phyloP scores from a whole-genome alignment of 148 eudicot genomes.

The Salicornia ramosissima region DNA sequence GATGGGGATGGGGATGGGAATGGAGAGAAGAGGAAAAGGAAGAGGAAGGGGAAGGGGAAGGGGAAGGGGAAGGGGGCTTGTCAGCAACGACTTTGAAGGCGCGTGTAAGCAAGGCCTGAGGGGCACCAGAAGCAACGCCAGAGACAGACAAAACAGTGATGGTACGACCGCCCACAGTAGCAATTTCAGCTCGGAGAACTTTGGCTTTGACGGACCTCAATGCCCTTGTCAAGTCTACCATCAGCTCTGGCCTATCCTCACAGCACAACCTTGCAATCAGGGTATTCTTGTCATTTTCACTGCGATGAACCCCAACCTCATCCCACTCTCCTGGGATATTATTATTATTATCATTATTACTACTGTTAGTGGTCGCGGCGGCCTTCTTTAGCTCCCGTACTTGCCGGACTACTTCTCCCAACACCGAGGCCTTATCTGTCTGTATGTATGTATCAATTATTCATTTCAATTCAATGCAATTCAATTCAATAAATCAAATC shows the following conservation, averaged over 20 bases:
- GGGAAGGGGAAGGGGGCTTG: conserved; percentile 27
- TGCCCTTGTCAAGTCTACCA: conserved; percentile 55
- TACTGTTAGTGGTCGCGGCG: conserved; percentile 28
- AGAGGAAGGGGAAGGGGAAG: too few species aligned
- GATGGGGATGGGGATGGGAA: too few species aligned
- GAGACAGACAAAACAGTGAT: conserved; percentile 61
- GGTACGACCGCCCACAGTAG: conserved; percentile 71
- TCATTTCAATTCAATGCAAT: too few species aligned
- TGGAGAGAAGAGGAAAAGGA: conserved; percentile 10
- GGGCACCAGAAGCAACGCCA: conserved; percentile 36
- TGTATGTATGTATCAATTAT: conserved; percentile 7
- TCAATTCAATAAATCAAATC: too few species aligned
- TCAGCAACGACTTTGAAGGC: conserved; percentile 70
- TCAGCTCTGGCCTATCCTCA: conserved; percentile 71
- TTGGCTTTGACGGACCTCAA: conserved; percentile 49
- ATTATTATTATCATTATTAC: too few species aligned
- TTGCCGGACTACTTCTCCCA: conserved; percentile 77
- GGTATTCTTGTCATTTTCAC: conserved; percentile 27
- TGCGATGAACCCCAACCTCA: conserved; percentile 41
- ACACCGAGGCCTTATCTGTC: conserved; percentile 91
- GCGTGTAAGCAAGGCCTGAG: conserved; percentile 33
- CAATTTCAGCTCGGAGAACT: conserved; percentile 67
- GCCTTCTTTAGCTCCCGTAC: conserved; percentile 64
- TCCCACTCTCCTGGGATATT: conserved; percentile 71
- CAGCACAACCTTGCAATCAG: conserved; percentile 62